phyloP scores from a whole-genome alignment of 1,139 yeast genomes.

The Blastobotrys buckinghamii region DNA sequence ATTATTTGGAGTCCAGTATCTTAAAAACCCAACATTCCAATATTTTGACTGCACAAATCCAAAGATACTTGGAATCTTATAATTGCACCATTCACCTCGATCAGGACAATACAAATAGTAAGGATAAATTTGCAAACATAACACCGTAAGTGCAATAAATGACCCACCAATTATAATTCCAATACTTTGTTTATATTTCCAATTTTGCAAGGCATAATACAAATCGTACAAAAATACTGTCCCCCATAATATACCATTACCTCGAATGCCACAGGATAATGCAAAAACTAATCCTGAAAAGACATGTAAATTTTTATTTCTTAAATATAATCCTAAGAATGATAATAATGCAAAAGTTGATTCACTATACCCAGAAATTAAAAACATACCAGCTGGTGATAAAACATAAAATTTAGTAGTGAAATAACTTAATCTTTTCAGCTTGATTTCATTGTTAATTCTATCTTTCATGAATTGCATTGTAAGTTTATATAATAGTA shows the following conservation, averaged over 20 bases:
- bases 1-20: conserved; percentile 76
- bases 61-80: conserved; percentile 54
- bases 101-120: conserved; percentile 59
- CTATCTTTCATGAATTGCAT: conserved; percentile 12
- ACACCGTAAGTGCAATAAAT: conserved; percentile 43
- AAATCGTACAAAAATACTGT: conserved; percentile 54
- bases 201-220: conserved; percentile 3
- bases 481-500: conserved; percentile 51
- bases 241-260: conserved; percentile 75
- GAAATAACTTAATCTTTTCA: conserved; percentile 29
- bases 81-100: conserved; percentile 74
- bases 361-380: conserved; percentile 74
- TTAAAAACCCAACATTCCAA: conserved; percentile 79
- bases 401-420: conserved; percentile 48
- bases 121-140: conserved; percentile 47
- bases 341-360: conserved; percentile 62
- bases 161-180: conserved; percentile 46
- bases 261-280: conserved; percentile 55
- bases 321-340: conserved; percentile 50
- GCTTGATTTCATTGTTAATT: background rate
- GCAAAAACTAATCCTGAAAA: conserved; percentile 57
- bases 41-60: conserved; percentile 72
- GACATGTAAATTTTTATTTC: conserved; percentile 38
- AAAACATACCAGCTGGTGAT: conserved; percentile 78
- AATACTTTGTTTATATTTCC: conserved; percentile 1